Percentiles rank a stretch among this genome's conserved stretches.
These are phyloP conservation scores for Aphanocladium album DNA, from an alignment of 2,329 filamentous ascomycete genomes.

Conservation along the genomic window DNA sequence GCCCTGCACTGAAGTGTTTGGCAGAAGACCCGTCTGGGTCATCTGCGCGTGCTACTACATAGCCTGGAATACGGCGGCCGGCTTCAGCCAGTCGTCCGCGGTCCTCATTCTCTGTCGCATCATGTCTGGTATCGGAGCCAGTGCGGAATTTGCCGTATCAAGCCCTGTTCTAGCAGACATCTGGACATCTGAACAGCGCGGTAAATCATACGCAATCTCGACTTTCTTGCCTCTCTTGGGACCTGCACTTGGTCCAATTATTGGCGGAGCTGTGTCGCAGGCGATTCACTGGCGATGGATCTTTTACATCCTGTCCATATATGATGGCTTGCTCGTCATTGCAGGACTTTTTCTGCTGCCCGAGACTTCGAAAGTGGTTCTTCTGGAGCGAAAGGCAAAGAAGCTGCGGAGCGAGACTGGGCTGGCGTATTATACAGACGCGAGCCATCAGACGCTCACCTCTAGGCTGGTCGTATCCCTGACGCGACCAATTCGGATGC, in stretches of 20 bases:
- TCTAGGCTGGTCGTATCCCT: neutral
- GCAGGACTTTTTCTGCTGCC: constrained; percentile 45
- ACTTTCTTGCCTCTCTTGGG: constrained; percentile 40
- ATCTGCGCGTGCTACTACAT: constrained; percentile 28
- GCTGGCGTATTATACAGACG: neutral
- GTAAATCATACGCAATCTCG: constrained; percentile 31
- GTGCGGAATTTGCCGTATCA: constrained; percentile 26
- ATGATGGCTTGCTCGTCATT: constrained; percentile 49
- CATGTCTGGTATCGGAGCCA: constrained; percentile 23
- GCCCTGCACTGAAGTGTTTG: constrained; percentile 29
- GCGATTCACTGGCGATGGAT: constrained; percentile 64
- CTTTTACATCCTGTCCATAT: constrained; percentile 61
- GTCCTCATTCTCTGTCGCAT: constrained; percentile 27
- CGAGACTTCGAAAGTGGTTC: constrained; percentile 59
- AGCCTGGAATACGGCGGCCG: constrained; percentile 31
- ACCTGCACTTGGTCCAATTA: constrained; percentile 62
- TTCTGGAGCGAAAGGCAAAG: constrained; percentile 35
- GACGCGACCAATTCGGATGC: constrained; percentile 27
- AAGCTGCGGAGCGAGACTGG: neutral
- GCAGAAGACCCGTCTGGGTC: constrained; percentile 30
- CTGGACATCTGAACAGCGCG: constrained; percentile 30
- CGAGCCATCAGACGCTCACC: neutral
- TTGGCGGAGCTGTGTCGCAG: constrained; percentile 60
- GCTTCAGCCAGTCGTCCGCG: constrained; percentile 24
- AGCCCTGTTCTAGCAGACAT: constrained; percentile 34